Conservation (phyloP, 129 eudicot genomes). For the sunflower (Helianthus annuus) region HanXRQr2.0-SUNRISE NC_035441.2:146128643-146129142, state of each 20-base stretch:
- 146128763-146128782: conserved; percentile 15
- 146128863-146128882: conserved; percentile 17
- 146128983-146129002: conserved; percentile 19
- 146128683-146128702: conserved; percentile 17
- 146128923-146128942: conserved; percentile 10
- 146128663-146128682: conserved; percentile 12
- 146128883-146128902: conserved; percentile 20
- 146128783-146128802: conserved; percentile 4
- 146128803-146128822: conserved; percentile 5
- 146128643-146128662: not conserved
- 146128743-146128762: conserved; percentile 16
- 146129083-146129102: conserved; percentile 19
- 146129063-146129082: conserved; percentile 17
- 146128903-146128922: conserved; percentile 13
- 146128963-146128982: conserved; percentile 11
- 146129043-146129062: conserved; percentile 18
- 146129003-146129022: conserved; percentile 16
- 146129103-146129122: conserved; percentile 10
- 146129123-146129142: conserved; percentile 17
- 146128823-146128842: conserved; percentile 8
- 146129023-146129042: conserved; percentile 16
- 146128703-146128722: conserved; percentile 12
- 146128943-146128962: conserved; percentile 17
- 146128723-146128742: conserved; percentile 23
- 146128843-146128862: conserved; percentile 19